Evolutionary conservation across 169 alveolate species (phyloP).

Genomic region (Plasmodium ovale): DNA sequence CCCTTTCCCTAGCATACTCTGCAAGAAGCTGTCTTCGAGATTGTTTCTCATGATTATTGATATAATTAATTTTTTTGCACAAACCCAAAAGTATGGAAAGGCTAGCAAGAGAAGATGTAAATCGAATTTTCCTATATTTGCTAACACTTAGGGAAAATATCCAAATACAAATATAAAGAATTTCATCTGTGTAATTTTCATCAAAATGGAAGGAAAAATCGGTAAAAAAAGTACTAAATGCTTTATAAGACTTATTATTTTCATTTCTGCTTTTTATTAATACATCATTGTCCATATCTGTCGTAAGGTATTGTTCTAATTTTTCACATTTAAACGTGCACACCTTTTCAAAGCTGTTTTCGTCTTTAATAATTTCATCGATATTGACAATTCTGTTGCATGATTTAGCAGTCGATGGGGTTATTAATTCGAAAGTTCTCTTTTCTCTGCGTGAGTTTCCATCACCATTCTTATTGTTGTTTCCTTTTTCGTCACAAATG

Average conservation of each 20-base stretch:
- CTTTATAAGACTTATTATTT: constrained; percentile 66
- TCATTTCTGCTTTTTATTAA: constrained; percentile 73
- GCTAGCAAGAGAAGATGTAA: constrained; percentile 72
- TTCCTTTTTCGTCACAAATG: background rate
- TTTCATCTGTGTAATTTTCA: constrained; percentile 64
- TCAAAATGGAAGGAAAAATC: constrained; percentile 75
- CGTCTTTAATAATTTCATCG: constrained; percentile 73
- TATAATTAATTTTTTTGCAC: constrained; percentile 69
- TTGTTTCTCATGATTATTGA: constrained; percentile 72
- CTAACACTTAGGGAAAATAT: constrained; percentile 71
- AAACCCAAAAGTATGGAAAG: constrained; percentile 56
- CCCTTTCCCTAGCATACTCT: constrained; percentile 61
- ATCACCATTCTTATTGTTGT: background rate
- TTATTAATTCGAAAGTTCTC: constrained; percentile 12
- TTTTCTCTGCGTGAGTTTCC: background rate
- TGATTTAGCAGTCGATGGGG: constrained; percentile 66
- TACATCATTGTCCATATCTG: constrained; percentile 52
- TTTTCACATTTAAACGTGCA: constrained; percentile 75
- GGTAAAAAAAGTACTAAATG: constrained; percentile 49
- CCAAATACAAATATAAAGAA: constrained; percentile 74
- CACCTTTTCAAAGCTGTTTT: constrained; percentile 63
- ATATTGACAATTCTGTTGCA: constrained; percentile 42
- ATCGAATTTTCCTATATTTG: constrained; percentile 71
- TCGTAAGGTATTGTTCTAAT: constrained; percentile 60
- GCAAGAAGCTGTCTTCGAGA: constrained; percentile 58